These are phyloP conservation scores for Rubia peregrina DNA, from an alignment of 305 asterid species.

Conservation along the genomic window DNA sequence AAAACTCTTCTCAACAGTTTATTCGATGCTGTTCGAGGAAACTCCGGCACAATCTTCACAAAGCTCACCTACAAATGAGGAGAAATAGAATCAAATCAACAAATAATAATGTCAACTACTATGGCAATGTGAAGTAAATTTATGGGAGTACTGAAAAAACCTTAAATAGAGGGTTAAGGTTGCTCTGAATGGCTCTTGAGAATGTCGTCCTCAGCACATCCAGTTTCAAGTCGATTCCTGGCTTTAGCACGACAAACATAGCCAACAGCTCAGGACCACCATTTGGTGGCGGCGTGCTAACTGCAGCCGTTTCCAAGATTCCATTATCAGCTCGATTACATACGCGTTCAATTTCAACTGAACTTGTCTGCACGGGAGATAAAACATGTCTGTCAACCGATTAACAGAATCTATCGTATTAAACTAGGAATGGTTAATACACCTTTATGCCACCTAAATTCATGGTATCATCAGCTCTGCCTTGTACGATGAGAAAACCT, in stretches of 20 bases:
- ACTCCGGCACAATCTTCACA: slow-evolving; percentile 53
- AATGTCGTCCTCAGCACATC: slow-evolving; percentile 49
- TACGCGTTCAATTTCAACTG: slow-evolving; percentile 77
- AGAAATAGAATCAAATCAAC: not conserved
- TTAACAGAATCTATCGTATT: not conserved
- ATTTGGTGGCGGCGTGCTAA: slow-evolving; percentile 55
- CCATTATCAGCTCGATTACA: slow-evolving; percentile 70
- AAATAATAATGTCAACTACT: not conserved
- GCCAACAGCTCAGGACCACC: slow-evolving; percentile 86
- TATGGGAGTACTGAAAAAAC: slow-evolving; percentile 25
- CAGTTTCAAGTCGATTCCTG: slow-evolving; percentile 36
- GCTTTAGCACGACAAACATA: slow-evolving; percentile 66
- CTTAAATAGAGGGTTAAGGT: slow-evolving; percentile 89
- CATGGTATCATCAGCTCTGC: slow-evolving; percentile 98
- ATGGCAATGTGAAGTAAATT: not conserved
- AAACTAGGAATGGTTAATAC: slow-evolving; percentile 12
- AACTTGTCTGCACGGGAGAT: slow-evolving; percentile 55
- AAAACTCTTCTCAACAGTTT: slow-evolving; percentile 67
- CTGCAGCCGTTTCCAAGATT: slow-evolving; percentile 83
- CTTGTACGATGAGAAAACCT: slow-evolving; percentile 66
- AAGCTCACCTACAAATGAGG: slow-evolving; percentile 46
- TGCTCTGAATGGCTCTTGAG: slow-evolving; percentile 60
- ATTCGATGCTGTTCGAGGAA: slow-evolving; percentile 92
- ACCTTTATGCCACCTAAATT: slow-evolving; percentile 97
- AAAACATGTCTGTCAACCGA: not conserved